These are phyloP conservation scores for Thelephora ganbajun DNA, from an alignment of 768 basidiomycete species.

Conservation along the genomic window DNA sequence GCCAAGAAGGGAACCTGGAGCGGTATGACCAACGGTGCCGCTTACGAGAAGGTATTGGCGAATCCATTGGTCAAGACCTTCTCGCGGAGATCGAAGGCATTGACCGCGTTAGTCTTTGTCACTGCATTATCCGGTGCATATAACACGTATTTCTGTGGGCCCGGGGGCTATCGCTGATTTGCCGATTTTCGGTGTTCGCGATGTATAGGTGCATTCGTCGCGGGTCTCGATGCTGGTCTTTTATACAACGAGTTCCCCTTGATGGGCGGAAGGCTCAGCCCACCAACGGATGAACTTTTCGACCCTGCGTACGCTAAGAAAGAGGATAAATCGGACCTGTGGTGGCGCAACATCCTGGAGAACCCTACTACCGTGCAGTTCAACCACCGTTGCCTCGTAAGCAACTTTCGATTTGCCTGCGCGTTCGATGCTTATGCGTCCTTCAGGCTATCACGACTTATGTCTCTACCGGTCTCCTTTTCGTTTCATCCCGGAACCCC, in stretches of 20 bases:
- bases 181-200: not conserved
- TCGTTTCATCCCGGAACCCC: slow-evolving; percentile 38
- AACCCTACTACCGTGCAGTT: slow-evolving; percentile 98
- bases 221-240: slow-evolving; percentile 91
- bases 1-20: slow-evolving; percentile 44
- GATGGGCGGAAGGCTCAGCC: slow-evolving; percentile 83
- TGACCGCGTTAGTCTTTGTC: slow-evolving; percentile 73
- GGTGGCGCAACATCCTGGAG: slow-evolving; percentile 94
- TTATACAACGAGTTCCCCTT: slow-evolving; percentile 97
- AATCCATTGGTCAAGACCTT: slow-evolving; percentile 47
- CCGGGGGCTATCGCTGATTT: not conserved
- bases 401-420: slow-evolving; percentile 16
- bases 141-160: not conserved
- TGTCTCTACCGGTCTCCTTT: slow-evolving; percentile 49
- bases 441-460: slow-evolving; percentile 78
- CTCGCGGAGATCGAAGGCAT: slow-evolving; percentile 37
- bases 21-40: slow-evolving; percentile 26
- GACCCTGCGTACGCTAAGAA: slow-evolving; percentile 60
- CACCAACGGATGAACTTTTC: slow-evolving; percentile 74
- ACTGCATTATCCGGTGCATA: slow-evolving; percentile 79
- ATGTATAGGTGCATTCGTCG: slow-evolving; percentile 83
- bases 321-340: slow-evolving; percentile 58
- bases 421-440: slow-evolving; percentile 2
- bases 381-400: slow-evolving; percentile 82
- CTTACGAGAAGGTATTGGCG: slow-evolving; percentile 34